A percentile compares a stretch with the other conserved stretches of the same genome.
Conservation (phyloP, 805 yeast species). For the Candida namnaoensis region DNA sequence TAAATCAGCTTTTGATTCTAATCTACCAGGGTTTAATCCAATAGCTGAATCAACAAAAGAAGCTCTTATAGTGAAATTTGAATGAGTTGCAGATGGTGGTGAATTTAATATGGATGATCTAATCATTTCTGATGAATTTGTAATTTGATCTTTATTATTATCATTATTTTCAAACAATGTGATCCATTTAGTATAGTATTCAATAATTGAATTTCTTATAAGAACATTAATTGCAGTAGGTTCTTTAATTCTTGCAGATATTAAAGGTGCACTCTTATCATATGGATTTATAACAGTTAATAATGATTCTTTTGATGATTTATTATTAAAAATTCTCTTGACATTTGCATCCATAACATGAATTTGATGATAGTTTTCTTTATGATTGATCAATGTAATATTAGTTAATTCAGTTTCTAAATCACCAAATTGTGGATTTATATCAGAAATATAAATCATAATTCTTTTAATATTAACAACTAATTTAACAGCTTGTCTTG, state of each 20-base stretch:
- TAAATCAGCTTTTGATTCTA: constrained; percentile 44
- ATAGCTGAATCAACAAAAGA: constrained; percentile 42
- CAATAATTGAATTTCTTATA: constrained; percentile 37
- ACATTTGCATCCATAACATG: constrained; percentile 7
- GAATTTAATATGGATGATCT: neutral
- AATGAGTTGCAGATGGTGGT: neutral
- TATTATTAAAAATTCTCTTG: constrained; percentile 3
- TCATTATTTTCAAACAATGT: constrained; percentile 25
- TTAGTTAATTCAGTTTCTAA: constrained; percentile 11
- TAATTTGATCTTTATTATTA: constrained; percentile 3
- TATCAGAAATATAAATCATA: constrained; percentile 5
- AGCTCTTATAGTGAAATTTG: constrained; percentile 9
- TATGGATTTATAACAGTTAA: constrained; percentile 23
- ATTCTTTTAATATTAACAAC: constrained; percentile 6
- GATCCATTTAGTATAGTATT: constrained; percentile 58
- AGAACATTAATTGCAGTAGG: constrained; percentile 30
- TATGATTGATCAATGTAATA: constrained; percentile 4
- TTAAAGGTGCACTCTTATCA: constrained; percentile 27
- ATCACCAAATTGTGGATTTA: constrained; percentile 25
- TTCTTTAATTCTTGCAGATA: constrained; percentile 28
- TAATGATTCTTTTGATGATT: constrained; percentile 18
- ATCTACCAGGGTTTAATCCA: constrained; percentile 55
- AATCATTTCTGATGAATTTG: neutral
- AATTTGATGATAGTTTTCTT: constrained; percentile 11
- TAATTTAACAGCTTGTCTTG: constrained; percentile 10